Evolutionary conservation across 768 basidiomycete species (phyloP).

Genomic region (Agaricus bisporus): DNA sequence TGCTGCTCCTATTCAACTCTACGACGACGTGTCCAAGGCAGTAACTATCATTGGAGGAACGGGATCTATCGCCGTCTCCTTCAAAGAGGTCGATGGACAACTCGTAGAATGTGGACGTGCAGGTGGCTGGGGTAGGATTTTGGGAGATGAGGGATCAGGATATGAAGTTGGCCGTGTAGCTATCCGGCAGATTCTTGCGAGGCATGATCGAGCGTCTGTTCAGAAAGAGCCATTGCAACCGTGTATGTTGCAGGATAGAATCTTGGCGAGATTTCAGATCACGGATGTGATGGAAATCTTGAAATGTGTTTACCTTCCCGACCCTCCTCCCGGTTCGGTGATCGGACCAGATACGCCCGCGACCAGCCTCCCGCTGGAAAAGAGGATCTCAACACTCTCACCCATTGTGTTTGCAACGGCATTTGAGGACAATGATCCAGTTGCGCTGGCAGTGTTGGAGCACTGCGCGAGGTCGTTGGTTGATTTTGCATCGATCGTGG

Average conservation of each 20-base stretch:
- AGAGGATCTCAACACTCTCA: conserved; percentile 65
- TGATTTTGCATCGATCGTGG: conserved; percentile 48
- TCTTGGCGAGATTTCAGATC: conserved; percentile 55
- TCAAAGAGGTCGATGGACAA: conserved; percentile 35
- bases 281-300: conserved; percentile 57
- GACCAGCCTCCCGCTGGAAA: conserved; percentile 46
- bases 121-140: conserved; percentile 82
- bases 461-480: conserved; percentile 50
- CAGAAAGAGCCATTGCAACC: conserved; percentile 21
- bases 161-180: conserved; percentile 76
- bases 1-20: conserved; percentile 66
- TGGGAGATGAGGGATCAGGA: conserved; percentile 82
- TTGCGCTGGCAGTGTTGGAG: conserved; percentile 56
- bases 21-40: conserved; percentile 53
- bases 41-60: conserved; percentile 79
- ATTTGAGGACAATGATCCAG: conserved; percentile 59
- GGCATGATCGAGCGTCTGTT: conserved; percentile 46
- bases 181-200: conserved; percentile 57
- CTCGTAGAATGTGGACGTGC: conserved; percentile 61
- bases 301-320: conserved; percentile 55
- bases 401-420: conserved; percentile 77
- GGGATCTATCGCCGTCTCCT: conserved; percentile 70
- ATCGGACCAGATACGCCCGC: conserved; percentile 8
- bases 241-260: conserved; percentile 36
- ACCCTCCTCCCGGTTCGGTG: conserved; percentile 29